Base-by-base conservation (phyloP, 2,329 filamentous ascomycete genomes). In the Penicillium expansum region DNA sequence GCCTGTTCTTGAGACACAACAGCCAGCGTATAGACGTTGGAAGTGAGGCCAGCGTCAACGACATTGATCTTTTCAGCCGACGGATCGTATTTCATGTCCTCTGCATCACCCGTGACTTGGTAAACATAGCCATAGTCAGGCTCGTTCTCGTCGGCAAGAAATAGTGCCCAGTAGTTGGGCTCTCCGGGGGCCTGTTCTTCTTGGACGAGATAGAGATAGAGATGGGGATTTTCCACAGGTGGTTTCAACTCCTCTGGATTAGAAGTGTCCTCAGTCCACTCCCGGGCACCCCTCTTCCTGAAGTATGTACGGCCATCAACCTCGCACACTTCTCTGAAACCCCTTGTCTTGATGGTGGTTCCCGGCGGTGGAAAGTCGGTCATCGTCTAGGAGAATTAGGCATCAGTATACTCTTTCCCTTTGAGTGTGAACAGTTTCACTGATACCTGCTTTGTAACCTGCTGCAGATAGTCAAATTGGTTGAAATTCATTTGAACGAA, bases 61-160 rank as follows among this genome's bases (percentile, higher is more conserved):
- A 66, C 38, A 48, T 63, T 54, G 6, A 63, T 43, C n/a, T 20
- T 42, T 1, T 42, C 35, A 33, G 32, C 29, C 14, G 62, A 61
- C 9, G 62, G 64, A 39, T 59, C 29, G 35, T 68, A 70, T 6
- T 11, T 56, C 62, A 70, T 70, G n/a, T 54, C 47, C 55, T 66
- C 54, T 29, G 65, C 66, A 49, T 69, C 66, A 4, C 66, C 66
- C 1, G 32, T 68, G n/a, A 69, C 67, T 43, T 69, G 65, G 32
- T 68, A 69, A 13, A 66, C 51, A 48, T 51, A 49, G 7, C 64
- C 67, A 6, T 50, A 55, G 4, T 47, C 54, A 0, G 60, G 59
- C 16, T 67, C 35, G 24, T 66, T 68, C 43, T 69, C 68, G 6
- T 55, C 57, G n/a, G 59, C 60, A 16, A 71, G 60, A 24, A 62